Evolutionary conservation across 352 stramenopile genomes (phyloP).

Genomic region (Pythium volutum): DNA sequence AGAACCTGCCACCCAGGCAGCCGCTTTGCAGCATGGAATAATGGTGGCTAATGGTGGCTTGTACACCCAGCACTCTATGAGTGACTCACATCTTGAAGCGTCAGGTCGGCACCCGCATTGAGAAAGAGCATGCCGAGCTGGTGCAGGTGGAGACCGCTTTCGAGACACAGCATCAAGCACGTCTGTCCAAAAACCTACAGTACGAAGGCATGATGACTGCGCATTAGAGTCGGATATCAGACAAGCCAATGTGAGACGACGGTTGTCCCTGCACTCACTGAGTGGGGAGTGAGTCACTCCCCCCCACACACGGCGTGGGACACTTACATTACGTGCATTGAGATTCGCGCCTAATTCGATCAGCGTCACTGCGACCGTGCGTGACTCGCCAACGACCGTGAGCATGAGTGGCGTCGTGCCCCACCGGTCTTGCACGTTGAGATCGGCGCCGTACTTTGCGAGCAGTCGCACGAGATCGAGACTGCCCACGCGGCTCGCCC

Average conservation of each 20-base stretch:
- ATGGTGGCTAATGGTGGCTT: background rate
- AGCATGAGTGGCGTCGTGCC: slow-evolving; percentile 79
- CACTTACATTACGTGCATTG: slow-evolving; percentile 57
- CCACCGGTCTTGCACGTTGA: slow-evolving; percentile 76
- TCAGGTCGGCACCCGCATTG: slow-evolving; percentile 56
- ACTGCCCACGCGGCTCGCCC: slow-evolving; percentile 71
- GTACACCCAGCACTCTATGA: too few species aligned
- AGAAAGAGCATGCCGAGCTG: slow-evolving; percentile 75
- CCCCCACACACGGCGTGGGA: background rate
- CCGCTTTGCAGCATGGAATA: background rate
- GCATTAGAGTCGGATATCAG: background rate
- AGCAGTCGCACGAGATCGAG: slow-evolving; percentile 74
- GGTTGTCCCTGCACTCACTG: too few species aligned
- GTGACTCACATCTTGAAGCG: slow-evolving; percentile 54
- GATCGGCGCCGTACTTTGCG: slow-evolving; percentile 68
- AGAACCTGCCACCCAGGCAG: background rate
- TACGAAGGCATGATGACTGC: too few species aligned
- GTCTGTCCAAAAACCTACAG: slow-evolving; percentile 80
- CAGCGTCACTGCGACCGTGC: slow-evolving; percentile 46
- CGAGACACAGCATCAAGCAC: slow-evolving; percentile 62
- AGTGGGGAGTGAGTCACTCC: too few species aligned
- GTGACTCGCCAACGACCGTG: slow-evolving; percentile 69
- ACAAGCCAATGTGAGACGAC: too few species aligned
- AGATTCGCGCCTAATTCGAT: slow-evolving; percentile 74
- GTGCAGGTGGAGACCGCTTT: slow-evolving; percentile 54